Base-by-base conservation (phyloP, 73 alveolate species). In the Tetrahymena borealis region DNA sequence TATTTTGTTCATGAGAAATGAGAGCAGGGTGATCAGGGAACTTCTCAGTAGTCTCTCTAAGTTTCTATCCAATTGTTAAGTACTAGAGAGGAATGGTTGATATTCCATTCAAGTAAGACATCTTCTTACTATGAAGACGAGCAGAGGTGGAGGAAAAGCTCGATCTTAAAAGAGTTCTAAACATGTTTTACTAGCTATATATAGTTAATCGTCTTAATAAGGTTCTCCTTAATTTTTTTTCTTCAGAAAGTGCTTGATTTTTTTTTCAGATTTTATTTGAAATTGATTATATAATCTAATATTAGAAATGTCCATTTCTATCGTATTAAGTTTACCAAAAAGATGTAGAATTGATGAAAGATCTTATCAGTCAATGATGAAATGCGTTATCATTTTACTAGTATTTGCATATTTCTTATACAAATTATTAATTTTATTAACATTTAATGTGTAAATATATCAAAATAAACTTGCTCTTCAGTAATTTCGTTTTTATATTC, bases 31-130 rank as follows among this genome's bases (percentile, higher is more conserved):
- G 39, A 16, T 94, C 94, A 40, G 96, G 95, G 40, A 40, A 91
- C 90, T 95, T 78, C 32, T 91, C 78, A 32, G 96, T 41, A 16
- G 95, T 91, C 32, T 91, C 39, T 18, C 93, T 39, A 2, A 95
- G 92, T 90, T 90, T n/a, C 43, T 79, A 42, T 41, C 97, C 97
- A 28, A 94, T 91, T 11, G 97, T 94, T 32, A 40, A 32, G 39
- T 92, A 92, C 40, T 91, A 33, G 33, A 92, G 15, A 32, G 95
- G 95, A 37, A 78, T 78, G 12, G 20, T 78, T 3, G 95, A 92
- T 4, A 92, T 43, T 43, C 79, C 79, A 11, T 43, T 43, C 79
- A 43, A 43, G 35, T 43, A 43, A 43, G 79, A 43, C 35, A 43
- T 43, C 28, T 43, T 43, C 28, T 43, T 43, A 2, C 13, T 11